phyloP scores from a whole-genome alignment of 129 eudicot species.

The Scalesia atractyloides region DNA sequence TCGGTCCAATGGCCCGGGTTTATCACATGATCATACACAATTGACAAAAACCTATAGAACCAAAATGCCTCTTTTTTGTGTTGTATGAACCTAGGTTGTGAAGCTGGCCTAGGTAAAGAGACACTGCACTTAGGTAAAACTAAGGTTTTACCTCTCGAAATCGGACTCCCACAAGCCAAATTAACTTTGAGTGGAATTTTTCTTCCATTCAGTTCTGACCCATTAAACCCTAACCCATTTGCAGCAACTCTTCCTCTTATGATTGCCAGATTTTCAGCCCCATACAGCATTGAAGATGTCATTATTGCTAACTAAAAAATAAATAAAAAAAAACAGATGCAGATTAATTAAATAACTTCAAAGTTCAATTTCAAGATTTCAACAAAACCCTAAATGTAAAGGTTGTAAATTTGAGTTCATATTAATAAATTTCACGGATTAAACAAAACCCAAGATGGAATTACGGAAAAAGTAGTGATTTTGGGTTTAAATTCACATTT shows the following conservation, averaged over 20 bases:
- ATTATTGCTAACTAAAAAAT: slow-evolving; percentile 21
- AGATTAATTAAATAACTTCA: neutral
- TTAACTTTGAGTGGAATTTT: slow-evolving; percentile 25
- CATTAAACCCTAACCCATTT: slow-evolving; percentile 37
- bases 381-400: slow-evolving; percentile 19
- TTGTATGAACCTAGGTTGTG: slow-evolving; percentile 50
- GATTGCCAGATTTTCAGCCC: slow-evolving; percentile 42
- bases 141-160: slow-evolving; percentile 26
- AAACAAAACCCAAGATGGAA: neutral
- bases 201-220: slow-evolving; percentile 31
- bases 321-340: neutral
- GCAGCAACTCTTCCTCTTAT: slow-evolving; percentile 30
- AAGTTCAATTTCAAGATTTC: slow-evolving; percentile 13
- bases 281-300: slow-evolving; percentile 45
- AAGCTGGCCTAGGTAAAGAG: slow-evolving; percentile 47
- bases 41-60: slow-evolving; percentile 48
- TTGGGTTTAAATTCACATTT: slow-evolving; percentile 2
- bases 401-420: slow-evolving; percentile 15
- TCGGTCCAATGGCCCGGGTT: slow-evolving; percentile 53
- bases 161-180: slow-evolving; percentile 22
- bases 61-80: slow-evolving; percentile 50
- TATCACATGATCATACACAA: slow-evolving; percentile 48
- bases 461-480: neutral
- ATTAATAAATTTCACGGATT: slow-evolving; percentile 11
- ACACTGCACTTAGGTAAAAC: slow-evolving; percentile 39